Percentiles rank a stretch among this genome's conserved stretches.
Conservation (phyloP, 202 grass and related monocot genomes). For the Carex sylvatica region DNA sequence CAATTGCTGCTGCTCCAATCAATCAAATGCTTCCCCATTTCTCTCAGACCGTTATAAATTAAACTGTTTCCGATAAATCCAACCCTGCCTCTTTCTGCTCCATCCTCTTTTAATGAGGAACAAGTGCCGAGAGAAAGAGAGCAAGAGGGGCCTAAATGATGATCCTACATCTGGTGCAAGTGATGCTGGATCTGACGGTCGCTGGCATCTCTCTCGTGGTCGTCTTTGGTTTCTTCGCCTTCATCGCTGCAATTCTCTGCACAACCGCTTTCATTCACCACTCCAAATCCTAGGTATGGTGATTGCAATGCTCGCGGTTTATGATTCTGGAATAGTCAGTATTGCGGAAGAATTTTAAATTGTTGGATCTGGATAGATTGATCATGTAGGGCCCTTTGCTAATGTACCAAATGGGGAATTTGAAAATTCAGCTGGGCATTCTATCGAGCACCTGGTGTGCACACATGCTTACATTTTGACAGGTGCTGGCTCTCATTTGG, state of each 20-base stretch:
- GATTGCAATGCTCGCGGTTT: background rate
- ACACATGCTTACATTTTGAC: background rate
- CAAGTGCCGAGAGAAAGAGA: conserved; percentile 4
- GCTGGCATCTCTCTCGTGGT: conserved; percentile 71
- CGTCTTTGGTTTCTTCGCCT: conserved; percentile 60
- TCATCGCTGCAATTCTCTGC: conserved; percentile 74
- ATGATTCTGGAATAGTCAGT: background rate
- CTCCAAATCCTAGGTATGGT: conserved; percentile 40
- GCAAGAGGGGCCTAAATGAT: conserved; percentile 20
- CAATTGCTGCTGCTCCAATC: background rate
- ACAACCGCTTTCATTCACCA: conserved; percentile 69
- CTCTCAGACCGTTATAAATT: conserved; percentile 11
- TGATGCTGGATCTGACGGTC: conserved; percentile 70
- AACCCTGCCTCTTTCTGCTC: background rate
- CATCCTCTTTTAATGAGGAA: conserved; percentile 14
- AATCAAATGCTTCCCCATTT: background rate
- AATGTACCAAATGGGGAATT: background rate
- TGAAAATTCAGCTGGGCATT: background rate
- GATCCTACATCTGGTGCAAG: conserved; percentile 53
- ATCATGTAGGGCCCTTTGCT: background rate
- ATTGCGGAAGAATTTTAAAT: background rate
- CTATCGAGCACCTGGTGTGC: conserved; percentile 9
- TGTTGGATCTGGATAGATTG: background rate
- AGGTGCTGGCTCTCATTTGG: background rate
- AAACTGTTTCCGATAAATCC: background rate